A percentile compares a stretch with the other conserved stretches of the same genome.
phyloP scores from a whole-genome alignment of 331 rosid genomes.

The Acacia pycnantha region DNA sequence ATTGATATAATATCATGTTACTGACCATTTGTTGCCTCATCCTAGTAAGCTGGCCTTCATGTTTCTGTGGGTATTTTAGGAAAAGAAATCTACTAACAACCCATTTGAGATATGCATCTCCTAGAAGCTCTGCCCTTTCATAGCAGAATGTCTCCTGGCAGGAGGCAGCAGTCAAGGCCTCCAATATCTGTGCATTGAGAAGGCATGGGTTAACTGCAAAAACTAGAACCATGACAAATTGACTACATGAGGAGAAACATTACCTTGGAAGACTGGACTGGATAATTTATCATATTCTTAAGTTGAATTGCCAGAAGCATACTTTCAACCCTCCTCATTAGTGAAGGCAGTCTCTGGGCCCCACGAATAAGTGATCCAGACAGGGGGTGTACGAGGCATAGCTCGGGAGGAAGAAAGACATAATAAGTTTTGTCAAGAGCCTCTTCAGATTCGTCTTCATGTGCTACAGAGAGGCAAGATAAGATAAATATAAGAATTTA shows the following conservation, averaged over 20 bases:
- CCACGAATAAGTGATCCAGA: conserved; percentile 97
- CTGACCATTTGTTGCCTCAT: conserved; percentile 99
- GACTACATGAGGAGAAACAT: conserved; percentile 28
- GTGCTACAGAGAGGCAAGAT: conserved; percentile 38
- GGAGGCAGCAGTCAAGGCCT: conserved; percentile 98
- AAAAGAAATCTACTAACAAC: conserved; percentile 94
- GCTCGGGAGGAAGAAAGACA: conserved; percentile 96
- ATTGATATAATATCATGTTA: conserved; percentile 90
- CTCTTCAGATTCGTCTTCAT: conserved; percentile 85
- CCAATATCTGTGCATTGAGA: conserved; percentile 75
- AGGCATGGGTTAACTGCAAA: conserved; percentile 29
- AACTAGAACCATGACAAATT: conserved; percentile 22
- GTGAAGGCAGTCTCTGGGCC: conserved; percentile 96
- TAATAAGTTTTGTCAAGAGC: conserved; percentile 86
- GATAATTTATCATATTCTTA: conserved; percentile 63
- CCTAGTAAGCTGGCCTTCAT: conserved; percentile 99
- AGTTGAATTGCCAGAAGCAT: conserved; percentile 94
- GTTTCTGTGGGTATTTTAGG: conserved; percentile 95
- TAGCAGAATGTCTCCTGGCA: conserved; percentile 99
- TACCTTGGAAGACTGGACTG: conserved; percentile 81
- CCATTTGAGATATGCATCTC: conserved; percentile 99
- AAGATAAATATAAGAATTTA: conserved; percentile 28
- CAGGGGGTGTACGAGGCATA: conserved; percentile 89
- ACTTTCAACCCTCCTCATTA: conserved; percentile 99
- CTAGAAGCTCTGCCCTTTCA: conserved; percentile 98